Percentiles rank a stretch among this genome's conserved stretches.
These are phyloP conservation scores for Huntiella omanensis DNA, from an alignment of 2,329 filamentous ascomycete species.

Conservation along the genomic window DNA sequence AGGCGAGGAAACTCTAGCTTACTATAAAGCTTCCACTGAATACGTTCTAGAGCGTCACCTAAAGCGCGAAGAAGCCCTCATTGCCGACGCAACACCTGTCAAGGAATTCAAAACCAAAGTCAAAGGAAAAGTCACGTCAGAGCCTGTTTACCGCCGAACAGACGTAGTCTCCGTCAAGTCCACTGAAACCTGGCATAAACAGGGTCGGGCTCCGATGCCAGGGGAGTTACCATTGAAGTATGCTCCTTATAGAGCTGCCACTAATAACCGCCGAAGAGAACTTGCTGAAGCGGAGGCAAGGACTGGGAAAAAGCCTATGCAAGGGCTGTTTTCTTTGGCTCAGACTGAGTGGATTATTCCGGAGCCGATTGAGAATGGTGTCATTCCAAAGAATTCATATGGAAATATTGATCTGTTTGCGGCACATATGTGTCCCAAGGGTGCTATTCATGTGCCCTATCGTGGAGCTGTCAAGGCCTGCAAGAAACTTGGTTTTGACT, in stretches of 20 bases:
- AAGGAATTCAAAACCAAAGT: conserved; percentile 56
- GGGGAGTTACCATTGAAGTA: conserved; percentile 64
- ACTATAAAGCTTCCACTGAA: conserved; percentile 70
- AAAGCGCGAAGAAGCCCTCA: conserved; percentile 76
- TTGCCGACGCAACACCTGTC: conserved; percentile 46
- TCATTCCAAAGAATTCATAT: conserved; percentile 86
- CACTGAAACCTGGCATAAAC: conserved; percentile 93
- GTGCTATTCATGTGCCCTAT: conserved; percentile 68
- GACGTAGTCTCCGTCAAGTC: conserved; percentile 79
- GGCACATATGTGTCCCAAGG: conserved; percentile 72
- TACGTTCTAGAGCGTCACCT: conserved; percentile 74
- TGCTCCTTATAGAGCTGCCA: conserved; percentile 82
- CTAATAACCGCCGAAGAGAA: conserved; percentile 68
- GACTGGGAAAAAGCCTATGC: conserved; percentile 65
- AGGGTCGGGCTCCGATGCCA: conserved; percentile 56
- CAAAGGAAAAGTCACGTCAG: conserved; percentile 56
- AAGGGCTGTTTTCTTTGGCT: conserved; percentile 64
- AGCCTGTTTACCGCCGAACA: conserved; percentile 60
- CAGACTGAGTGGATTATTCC: conserved; percentile 97
- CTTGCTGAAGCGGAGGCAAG: conserved; percentile 68
- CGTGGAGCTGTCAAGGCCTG: conserved; percentile 63
- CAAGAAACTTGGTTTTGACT: conserved; percentile 68
- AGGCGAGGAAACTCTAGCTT: conserved; percentile 67
- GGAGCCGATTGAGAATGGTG: conserved; percentile 60
- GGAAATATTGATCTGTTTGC: conserved; percentile 95